Evolutionary conservation across 441 rosid species (phyloP), one percentile per base, ranked within the genome.

Genomic region (Gossypium trilobum): DNA sequence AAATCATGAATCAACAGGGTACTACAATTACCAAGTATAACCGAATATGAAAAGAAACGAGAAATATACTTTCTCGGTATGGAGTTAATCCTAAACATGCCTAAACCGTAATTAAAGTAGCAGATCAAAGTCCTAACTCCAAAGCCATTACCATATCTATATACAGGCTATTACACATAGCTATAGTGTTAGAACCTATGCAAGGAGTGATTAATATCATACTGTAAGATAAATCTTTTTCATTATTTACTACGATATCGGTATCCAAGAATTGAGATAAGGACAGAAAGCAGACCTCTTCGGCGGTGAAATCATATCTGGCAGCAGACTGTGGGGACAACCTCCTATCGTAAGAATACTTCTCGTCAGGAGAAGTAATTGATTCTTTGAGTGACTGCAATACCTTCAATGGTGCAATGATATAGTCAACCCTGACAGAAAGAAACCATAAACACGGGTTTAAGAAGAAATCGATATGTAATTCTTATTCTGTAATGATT

Each of bases 371-470:
- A 77, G 84, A 42, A 56, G 83, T 85, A 13, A 80, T 60, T 2
- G 97, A 89, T 73, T 94, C 95, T 75, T 94, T 91, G 5, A 94
- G 94, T 69, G 95, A 91, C 68, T 90, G 90, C 82, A 94, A 60
- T 3, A 94, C 91, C 85, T 94, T 94, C 74, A 94, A 77, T 31
- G 97, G 99, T 4, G 95, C 95, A 71, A 94, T 88, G 66, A 92
- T 90, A 77, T 90, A 94, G 77, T 92, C 97, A 76, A 94, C 91
- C 84, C 97, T 92, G 86, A 64, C 73, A 29, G 74, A 22, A 19
- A 10, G 19, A 51, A 27, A 77, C 63, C 64, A 33, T 51, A 58
- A 36, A 25, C 55, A 23, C 60, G 55, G 65, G 67, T 78, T 72
- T 44, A 48, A 60, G 68, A 76, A 20, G 66, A 65, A 3, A 55